Percentiles rank a stretch among this genome's conserved stretches.
Conservation (phyloP, 2,329 filamentous ascomycete genomes). For the Colletotrichum sp. region DNA sequence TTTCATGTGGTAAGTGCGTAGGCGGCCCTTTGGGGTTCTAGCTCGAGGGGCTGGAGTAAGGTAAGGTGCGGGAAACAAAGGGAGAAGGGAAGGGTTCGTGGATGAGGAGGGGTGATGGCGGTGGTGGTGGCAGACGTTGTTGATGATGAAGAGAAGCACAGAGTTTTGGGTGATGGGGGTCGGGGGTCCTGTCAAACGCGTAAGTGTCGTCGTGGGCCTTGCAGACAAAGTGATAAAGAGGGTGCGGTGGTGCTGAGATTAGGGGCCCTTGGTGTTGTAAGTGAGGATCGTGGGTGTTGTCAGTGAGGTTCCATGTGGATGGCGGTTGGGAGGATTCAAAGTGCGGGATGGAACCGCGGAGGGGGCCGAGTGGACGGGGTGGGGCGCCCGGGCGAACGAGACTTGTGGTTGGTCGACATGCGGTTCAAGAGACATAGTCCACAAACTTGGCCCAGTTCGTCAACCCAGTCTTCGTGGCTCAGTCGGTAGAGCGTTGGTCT, state of each 20-base stretch:
- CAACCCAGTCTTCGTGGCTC: constrained; percentile 12
- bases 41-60: neutral
- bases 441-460: accelerated
- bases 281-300: neutral
- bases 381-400: neutral
- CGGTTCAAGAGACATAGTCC: accelerated
- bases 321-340: neutral
- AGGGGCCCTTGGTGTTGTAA: neutral
- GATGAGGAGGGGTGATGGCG: neutral
- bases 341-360: neutral
- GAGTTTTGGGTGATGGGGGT: neutral
- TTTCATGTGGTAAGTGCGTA: neutral
- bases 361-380: neutral
- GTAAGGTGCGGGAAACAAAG: neutral
- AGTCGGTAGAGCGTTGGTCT: constrained; percentile 22
- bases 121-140: neutral
- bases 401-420: accelerated
- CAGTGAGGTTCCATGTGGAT: neutral
- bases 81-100: neutral
- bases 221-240: neutral
- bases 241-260: neutral
- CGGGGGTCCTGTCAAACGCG: neutral
- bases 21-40: neutral
- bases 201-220: neutral
- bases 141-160: neutral